phyloP scores from a whole-genome alignment of 1,284 basidiomycete genomes.

The Fistulinella cinereoalba region DNA sequence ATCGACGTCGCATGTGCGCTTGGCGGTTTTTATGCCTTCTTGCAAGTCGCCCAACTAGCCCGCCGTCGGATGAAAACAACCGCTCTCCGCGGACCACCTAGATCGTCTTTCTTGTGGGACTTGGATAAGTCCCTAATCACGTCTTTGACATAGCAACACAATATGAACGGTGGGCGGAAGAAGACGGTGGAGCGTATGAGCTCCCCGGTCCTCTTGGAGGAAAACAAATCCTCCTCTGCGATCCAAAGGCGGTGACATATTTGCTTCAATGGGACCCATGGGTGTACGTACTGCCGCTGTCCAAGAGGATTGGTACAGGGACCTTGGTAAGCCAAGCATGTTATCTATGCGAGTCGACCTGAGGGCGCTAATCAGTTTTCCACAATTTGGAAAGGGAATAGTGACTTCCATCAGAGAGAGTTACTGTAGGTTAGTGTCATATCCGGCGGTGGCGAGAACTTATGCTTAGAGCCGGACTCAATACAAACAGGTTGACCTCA shows the following conservation, averaged over 20 bases:
- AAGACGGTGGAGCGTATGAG: conserved; percentile 49
- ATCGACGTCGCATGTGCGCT: conserved; percentile 2
- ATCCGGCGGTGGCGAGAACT: neutral
- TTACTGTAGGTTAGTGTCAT: conserved; percentile 20
- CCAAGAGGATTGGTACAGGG: conserved; percentile 4
- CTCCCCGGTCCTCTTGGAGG: conserved; percentile 42
- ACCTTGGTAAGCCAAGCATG: conserved; percentile 20
- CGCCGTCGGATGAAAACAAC: conserved; percentile 24
- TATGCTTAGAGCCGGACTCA: neutral
- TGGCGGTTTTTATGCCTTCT: conserved; percentile 13
- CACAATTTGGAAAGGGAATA: conserved; percentile 23
- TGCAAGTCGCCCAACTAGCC: conserved; percentile 8
- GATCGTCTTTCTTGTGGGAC: conserved; percentile 30
- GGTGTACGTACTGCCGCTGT: conserved; percentile 13
- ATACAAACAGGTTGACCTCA: conserved; percentile 43
- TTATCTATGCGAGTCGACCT: no score
- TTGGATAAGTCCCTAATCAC: conserved; percentile 10
- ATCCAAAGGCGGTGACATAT: conserved; percentile 54
- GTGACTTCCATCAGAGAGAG: conserved; percentile 19
- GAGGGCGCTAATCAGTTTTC: neutral
- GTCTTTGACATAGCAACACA: conserved; percentile 16
- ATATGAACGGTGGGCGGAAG: conserved; percentile 37
- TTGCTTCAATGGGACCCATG: conserved; percentile 50
- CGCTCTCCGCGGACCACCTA: conserved; percentile 32
- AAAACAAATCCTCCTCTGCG: conserved; percentile 44